Evolutionary conservation across 2,329 filamentous ascomycete species (phyloP), one percentile per base, ranked within the genome.

Genomic region (Colletotrichum scovillei): DNA sequence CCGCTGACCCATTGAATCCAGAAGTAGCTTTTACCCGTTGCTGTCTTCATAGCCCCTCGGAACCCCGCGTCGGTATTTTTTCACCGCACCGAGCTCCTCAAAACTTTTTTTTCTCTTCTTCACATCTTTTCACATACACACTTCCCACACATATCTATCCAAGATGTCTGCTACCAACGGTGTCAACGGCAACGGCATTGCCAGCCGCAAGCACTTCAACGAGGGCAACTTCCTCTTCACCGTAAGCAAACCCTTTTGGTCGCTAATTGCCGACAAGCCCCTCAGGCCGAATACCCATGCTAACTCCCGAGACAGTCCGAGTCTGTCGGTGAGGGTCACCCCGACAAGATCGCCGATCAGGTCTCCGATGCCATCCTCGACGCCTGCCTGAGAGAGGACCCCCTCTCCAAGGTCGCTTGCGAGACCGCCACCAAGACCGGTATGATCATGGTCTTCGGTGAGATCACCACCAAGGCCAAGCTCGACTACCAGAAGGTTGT

Each of bases 351-450:
- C 84, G 94, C 94, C 85, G 97, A 99, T 85, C 97, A 99, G 89
- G 94, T 98, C 82, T 98, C 96, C 76, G 97, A 99, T 88, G 96
- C 97, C 80, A 91, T 99, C 82, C 95, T 99, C 88, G 97, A 99
- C 90, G 97, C 97, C 88, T 98, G 97, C 89, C 89, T 99, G 82
- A 89, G 89, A 76, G 93, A 97, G 86, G 97, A 99, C 85, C 96
- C 96, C 78, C 92, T 98, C 83, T 98, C 97, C 89, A 99, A 98
- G 91, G 93, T 98, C 80, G 97, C 97, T 84, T 99, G 97, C 87
- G 97, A 99, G 91, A 98, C 96, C 78, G 97, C 97, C 81, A 98
- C 97, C 89, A 99, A 99, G 94, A 99, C 97, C 79, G 97, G 97
- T 86, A 94, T 99, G 97, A 90, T 99, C 86, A 98, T 99, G 97